Percentiles rank a stretch among this genome's conserved stretches.
These are phyloP conservation scores for Globisporangium rhizosaccharum DNA, from an alignment of 352 stramenopile genomes.

Conservation along the genomic window DNA sequence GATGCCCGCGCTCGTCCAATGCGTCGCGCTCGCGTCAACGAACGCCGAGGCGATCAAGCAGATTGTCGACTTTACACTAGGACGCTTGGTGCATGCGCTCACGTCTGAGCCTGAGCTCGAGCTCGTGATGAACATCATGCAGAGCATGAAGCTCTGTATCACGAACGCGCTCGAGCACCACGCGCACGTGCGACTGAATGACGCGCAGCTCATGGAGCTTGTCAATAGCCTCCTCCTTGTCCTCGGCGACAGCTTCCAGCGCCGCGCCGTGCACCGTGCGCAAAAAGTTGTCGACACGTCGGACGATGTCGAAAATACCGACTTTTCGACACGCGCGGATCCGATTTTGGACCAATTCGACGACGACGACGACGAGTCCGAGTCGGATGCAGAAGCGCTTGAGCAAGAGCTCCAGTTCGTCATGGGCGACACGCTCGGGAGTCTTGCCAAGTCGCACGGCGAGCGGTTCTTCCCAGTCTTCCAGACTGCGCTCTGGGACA, in stretches of 20 bases:
- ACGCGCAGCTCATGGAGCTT: conserved; percentile 64
- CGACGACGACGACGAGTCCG: conserved; percentile 37
- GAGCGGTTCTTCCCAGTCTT: conserved; percentile 73
- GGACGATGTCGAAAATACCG: conserved; percentile 11
- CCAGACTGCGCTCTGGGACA: conserved; percentile 68
- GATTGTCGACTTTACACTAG: conserved; percentile 81
- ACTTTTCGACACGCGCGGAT: not conserved
- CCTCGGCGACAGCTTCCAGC: conserved; percentile 77
- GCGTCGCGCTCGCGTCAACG: conserved; percentile 49
- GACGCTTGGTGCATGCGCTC: conserved; percentile 67
- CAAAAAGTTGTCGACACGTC: conserved; percentile 15
- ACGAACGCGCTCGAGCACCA: conserved; percentile 37
- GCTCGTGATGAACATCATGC: conserved; percentile 80
- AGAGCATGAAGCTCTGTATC: conserved; percentile 78
- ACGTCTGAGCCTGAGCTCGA: conserved; percentile 82
- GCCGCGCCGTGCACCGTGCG: conserved; percentile 50
- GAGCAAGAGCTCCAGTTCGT: conserved; percentile 80
- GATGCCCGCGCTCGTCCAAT: conserved; percentile 75
- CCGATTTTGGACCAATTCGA: conserved; percentile 14
- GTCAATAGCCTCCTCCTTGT: conserved; percentile 72
- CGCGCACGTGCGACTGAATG: conserved; percentile 49
- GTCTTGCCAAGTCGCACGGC: conserved; percentile 66
- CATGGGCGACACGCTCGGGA: conserved; percentile 68
- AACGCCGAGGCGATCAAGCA: conserved; percentile 65
- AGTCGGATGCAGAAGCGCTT: conserved; percentile 40